phyloP scores from a whole-genome alignment of 495 filamentous ascomycete genomes.

The Penicillium pancosmium region DNA sequence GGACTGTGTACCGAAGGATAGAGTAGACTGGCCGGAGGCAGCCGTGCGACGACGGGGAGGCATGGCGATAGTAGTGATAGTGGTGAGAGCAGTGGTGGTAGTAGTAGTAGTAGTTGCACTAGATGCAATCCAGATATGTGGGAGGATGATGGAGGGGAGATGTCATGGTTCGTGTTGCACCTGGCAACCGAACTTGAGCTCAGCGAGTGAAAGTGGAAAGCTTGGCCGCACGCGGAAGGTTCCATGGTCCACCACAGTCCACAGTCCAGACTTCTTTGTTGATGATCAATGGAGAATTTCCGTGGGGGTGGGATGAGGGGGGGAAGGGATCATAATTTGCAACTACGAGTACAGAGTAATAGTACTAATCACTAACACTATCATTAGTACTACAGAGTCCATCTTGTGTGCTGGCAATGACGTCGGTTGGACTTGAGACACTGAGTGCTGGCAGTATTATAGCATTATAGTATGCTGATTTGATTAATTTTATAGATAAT shows the following conservation, averaged over 20 bases:
- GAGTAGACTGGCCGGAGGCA: conserved; percentile 63
- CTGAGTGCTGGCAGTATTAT: background rate
- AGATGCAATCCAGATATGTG: background rate
- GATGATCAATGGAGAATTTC: background rate
- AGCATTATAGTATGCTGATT: background rate
- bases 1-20: conserved; percentile 70
- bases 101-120: background rate
- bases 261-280: background rate
- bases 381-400: background rate
- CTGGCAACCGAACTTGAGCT: conserved; percentile 11
- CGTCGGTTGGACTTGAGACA: background rate
- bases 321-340: too few relatives aligned
- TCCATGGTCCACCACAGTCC: conserved; percentile 5
- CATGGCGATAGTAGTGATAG: conserved; percentile 48
- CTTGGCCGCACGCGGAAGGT: background rate
- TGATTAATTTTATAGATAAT: too few relatives aligned
- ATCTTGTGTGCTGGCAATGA: background rate
- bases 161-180: conserved; percentile 13
- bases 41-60: conserved; percentile 66
- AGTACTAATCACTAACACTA: background rate
- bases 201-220: background rate
- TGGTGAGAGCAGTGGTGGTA: background rate
- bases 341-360: background rate
- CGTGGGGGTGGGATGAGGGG: too few relatives aligned
- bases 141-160: background rate